Conservation (phyloP, 2,329 filamentous ascomycete species). For the Acarospora socialis region DNA sequence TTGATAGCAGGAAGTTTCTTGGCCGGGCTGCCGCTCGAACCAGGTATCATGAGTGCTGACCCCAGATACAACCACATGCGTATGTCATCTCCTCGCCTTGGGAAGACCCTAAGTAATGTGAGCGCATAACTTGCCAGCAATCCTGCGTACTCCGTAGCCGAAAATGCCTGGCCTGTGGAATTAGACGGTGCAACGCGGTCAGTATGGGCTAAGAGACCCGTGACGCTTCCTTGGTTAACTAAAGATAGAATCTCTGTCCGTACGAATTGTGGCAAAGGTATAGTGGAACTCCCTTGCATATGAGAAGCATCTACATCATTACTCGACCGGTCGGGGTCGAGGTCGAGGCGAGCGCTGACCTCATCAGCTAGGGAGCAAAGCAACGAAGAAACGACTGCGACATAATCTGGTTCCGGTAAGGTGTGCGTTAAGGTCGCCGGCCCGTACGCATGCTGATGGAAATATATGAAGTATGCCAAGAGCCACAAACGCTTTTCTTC, state of each 20-base stretch:
- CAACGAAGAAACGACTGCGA: slow-evolving; percentile 40
- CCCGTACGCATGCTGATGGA: slow-evolving; percentile 35
- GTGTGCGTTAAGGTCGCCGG: slow-evolving; percentile 21
- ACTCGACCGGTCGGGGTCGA: slow-evolving; percentile 15
- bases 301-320: slow-evolving; percentile 19
- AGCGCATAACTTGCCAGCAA: slow-evolving; percentile 75
- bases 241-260: slow-evolving; percentile 53
- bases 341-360: slow-evolving; percentile 37
- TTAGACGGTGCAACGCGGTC: slow-evolving; percentile 7
- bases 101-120: slow-evolving; percentile 74
- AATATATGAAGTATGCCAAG: slow-evolving; percentile 45
- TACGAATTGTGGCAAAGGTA: slow-evolving; percentile 38
- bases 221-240: slow-evolving; percentile 62
- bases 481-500: slow-evolving; percentile 38
- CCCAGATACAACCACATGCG: slow-evolving; percentile 87
- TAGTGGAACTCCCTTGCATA: slow-evolving; percentile 18
- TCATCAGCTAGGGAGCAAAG: slow-evolving; percentile 42
- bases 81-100: slow-evolving; percentile 68
- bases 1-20: slow-evolving; percentile 50
- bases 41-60: slow-evolving; percentile 36
- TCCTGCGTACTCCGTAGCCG: slow-evolving; percentile 44
- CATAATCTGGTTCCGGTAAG: slow-evolving; percentile 33
- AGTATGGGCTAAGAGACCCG: slow-evolving; percentile 40
- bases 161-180: slow-evolving; percentile 11
- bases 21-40: slow-evolving; percentile 21